These are phyloP conservation scores for Sclerotiophoma versabilis DNA, from an alignment of 2,329 filamentous ascomycete species.

Conservation along the genomic window DNA sequence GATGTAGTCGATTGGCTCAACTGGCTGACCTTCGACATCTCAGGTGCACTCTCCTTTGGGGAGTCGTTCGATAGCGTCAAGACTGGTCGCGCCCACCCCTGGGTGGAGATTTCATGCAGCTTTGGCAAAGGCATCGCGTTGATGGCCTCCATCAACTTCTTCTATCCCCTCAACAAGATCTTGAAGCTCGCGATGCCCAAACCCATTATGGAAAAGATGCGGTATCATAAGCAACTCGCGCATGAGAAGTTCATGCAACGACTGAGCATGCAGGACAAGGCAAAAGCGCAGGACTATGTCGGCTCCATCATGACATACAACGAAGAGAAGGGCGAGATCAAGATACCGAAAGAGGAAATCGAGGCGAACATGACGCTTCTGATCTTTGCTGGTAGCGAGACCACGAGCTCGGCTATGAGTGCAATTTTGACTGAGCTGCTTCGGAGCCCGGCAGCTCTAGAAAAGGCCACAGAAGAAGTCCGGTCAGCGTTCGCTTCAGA, in stretches of 20 bases:
- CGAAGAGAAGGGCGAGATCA: slow-evolving; percentile 27
- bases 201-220: slow-evolving; percentile 39
- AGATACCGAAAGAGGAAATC: slow-evolving; percentile 40
- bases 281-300: slow-evolving; percentile 31
- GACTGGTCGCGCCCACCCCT: slow-evolving; percentile 43
- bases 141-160: slow-evolving; percentile 48
- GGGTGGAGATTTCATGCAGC: slow-evolving; percentile 27
- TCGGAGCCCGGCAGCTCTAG: slow-evolving; percentile 31
- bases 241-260: slow-evolving; percentile 15
- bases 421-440: slow-evolving; percentile 45
- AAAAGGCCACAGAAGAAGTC: slow-evolving; percentile 33
- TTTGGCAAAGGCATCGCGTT: slow-evolving; percentile 39
- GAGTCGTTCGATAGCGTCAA: slow-evolving; percentile 54
- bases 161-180: slow-evolving; percentile 32
- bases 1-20: slow-evolving; percentile 12
- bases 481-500: slow-evolving; percentile 28
- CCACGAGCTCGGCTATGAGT: slow-evolving; percentile 49
- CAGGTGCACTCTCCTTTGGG: slow-evolving; percentile 60
- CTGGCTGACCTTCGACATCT: slow-evolving; percentile 34
- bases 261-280: slow-evolving; percentile 18
- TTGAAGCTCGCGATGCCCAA: slow-evolving; percentile 33
- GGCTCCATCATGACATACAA: slow-evolving; percentile 35
- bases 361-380: slow-evolving; percentile 41
- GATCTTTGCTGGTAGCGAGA: slow-evolving; percentile 55
- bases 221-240: slow-evolving; percentile 13